A percentile compares a stretch with the other conserved stretches of the same genome.
These are phyloP conservation scores for Globisporangium irregulare DNA, from an alignment of 352 stramenopile species.

Conservation along the genomic window DNA sequence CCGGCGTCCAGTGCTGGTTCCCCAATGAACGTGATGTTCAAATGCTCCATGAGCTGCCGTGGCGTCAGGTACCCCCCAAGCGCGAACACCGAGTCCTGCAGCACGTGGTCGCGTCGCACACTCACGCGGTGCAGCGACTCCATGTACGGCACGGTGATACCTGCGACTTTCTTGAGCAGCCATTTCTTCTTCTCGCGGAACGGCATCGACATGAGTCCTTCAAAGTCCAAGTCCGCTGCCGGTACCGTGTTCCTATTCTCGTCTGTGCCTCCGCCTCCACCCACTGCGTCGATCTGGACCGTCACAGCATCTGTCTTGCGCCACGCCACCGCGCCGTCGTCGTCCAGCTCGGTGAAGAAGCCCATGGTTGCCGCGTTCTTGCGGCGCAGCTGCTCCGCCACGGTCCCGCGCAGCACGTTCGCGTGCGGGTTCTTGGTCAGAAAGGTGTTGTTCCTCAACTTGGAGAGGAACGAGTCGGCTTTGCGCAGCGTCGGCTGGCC, in stretches of 20 bases:
- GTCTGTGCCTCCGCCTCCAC: conserved; percentile 12
- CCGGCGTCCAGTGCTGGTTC: conserved; percentile 76
- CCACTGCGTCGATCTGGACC: conserved; percentile 36
- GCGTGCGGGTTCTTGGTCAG: conserved; percentile 46
- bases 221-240: conserved; percentile 41
- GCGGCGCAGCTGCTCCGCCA: conserved; percentile 66
- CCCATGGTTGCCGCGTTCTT: conserved; percentile 74
- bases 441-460: conserved; percentile 61
- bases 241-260: conserved; percentile 23
- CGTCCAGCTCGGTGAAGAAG: conserved; percentile 60
- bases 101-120: conserved; percentile 47
- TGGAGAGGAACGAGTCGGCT: conserved; percentile 45
- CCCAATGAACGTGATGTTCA: conserved; percentile 73
- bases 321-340: conserved; percentile 41
- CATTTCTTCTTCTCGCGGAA: conserved; percentile 75
- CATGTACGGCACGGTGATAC: conserved; percentile 54
- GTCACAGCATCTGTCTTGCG: conserved; percentile 48
- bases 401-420: conserved; percentile 36
- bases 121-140: conserved; percentile 59
- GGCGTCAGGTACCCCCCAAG: conserved; percentile 32
- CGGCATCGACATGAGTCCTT: conserved; percentile 64
- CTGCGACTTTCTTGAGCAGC: conserved; percentile 69
- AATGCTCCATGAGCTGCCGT: conserved; percentile 46
- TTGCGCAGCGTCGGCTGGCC: conserved; percentile 23
- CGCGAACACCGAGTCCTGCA: conserved; percentile 65